These are phyloP conservation scores for Clitoria ternatea DNA, from an alignment of 306 rosid genomes.

Conservation along the genomic window DNA sequence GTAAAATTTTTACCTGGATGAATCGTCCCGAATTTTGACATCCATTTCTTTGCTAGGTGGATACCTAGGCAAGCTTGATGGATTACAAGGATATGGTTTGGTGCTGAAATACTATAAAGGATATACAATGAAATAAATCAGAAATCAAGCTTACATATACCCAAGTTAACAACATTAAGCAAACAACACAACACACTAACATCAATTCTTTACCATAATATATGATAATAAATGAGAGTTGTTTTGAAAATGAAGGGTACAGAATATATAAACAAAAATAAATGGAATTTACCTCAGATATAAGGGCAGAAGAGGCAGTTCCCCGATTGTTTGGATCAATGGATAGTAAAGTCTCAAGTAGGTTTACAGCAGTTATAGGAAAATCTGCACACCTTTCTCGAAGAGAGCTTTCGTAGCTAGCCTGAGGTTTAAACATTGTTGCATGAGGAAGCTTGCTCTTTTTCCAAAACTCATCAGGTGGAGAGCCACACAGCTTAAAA, in stretches of 20 bases:
- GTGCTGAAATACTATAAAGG: slow-evolving; percentile 71
- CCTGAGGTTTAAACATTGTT: slow-evolving; percentile 85
- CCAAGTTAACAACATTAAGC: neutral
- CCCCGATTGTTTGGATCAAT: slow-evolving; percentile 71
- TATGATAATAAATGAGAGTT: neutral
- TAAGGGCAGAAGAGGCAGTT: slow-evolving; percentile 83
- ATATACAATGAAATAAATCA: slow-evolving; percentile 13
- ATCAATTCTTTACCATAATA: neutral
- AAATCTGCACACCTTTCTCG: slow-evolving; percentile 60
- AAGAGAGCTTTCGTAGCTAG: slow-evolving; percentile 62
- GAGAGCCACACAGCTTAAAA: slow-evolving; percentile 92
- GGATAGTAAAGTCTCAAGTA: slow-evolving; percentile 71
- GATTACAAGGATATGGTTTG: slow-evolving; percentile 76
- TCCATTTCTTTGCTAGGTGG: slow-evolving; percentile 95
- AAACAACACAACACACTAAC: neutral
- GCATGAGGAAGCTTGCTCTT: slow-evolving; percentile 80
- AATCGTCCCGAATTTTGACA: slow-evolving; percentile 65
- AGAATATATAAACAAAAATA: neutral
- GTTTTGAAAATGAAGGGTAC: neutral
- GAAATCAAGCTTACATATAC: neutral
- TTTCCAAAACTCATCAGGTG: slow-evolving; percentile 87
- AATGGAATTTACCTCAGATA: slow-evolving; percentile 61
- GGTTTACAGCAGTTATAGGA: slow-evolving; percentile 49
- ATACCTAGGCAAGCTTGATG: slow-evolving; percentile 81
- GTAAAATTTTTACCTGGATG: slow-evolving; percentile 43